Evolutionary conservation across 495 filamentous ascomycete genomes (phyloP).

Genomic region (Penicillium argentinense): DNA sequence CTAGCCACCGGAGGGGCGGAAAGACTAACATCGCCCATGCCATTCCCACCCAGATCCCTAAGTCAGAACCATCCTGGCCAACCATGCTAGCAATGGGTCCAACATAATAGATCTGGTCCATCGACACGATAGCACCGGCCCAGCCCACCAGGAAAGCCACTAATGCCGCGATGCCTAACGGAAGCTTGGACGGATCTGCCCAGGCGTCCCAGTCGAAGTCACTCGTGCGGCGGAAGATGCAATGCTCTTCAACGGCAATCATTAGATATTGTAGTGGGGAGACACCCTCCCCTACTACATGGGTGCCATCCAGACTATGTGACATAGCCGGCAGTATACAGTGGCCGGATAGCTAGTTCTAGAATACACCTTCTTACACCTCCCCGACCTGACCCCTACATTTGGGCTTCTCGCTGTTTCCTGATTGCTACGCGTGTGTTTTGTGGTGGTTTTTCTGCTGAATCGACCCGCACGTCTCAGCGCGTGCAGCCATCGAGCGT

Average conservation of each 20-base stretch:
- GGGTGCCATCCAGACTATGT: no score
- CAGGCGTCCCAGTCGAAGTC: constrained; percentile 60
- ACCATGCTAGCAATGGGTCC: constrained; percentile 55
- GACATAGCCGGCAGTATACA: no score
- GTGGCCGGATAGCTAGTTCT: no score
- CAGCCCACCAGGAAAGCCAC: constrained; percentile 60
- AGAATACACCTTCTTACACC: no score
- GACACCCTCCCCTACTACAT: no score
- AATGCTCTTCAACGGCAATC: constrained; percentile 53
- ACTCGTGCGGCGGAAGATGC: constrained; percentile 45
- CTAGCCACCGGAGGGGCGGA: constrained; percentile 46
- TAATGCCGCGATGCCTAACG: constrained; percentile 58
- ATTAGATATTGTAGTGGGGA: no score
- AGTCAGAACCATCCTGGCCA: constrained; percentile 18
- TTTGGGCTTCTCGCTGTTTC: no score
- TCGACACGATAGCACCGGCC: constrained; percentile 60
- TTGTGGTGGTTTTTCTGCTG: no score
- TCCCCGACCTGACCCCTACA: no score
- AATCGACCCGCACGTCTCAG: no score
- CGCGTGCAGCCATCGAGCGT: no score
- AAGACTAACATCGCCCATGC: constrained; percentile 47
- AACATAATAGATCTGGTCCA: constrained; percentile 60
- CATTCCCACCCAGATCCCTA: constrained; percentile 51
- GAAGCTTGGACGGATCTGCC: constrained; percentile 51
- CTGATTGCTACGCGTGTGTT: no score